Evolutionary conservation across 495 filamentous ascomycete species (phyloP), one percentile per base, ranked within the genome.

Genomic region (Baudoinia panamericana): DNA sequence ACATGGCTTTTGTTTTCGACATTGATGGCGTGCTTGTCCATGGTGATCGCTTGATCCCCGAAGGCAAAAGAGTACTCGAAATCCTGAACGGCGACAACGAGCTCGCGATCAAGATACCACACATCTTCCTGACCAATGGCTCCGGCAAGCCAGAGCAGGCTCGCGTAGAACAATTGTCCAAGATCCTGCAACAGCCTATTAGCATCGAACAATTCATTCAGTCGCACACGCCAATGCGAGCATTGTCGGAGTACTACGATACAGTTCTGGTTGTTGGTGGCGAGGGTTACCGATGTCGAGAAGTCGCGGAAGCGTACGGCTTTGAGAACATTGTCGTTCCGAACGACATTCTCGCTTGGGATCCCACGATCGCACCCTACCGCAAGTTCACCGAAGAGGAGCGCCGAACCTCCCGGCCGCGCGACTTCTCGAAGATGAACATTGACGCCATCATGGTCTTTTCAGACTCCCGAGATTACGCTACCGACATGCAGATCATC

Each of bases 381-480:
- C 65, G 70, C 19, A 53, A 56, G 25, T 72, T 73, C 33, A 75
- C 73, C 53, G 73, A 72, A 10, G 63, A 66, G 12, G 72, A 75
- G 53, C 66, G 70, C 11, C 68, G 66, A 6, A 68, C 69, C 8
- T 72, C 73, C 2, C 63, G 66, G 7, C 75, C 75, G 9, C 66
- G 72, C 7, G 75, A 80, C 58, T 80, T 80, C 60, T 60, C 54
- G 38, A 67, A 73, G 64, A 59, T 66, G 56, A 80, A 85, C 59
- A 85, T 87, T 55, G 77, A 87, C 20, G 81, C 81, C 44, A 81
- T 87, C 59, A 67, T 87, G 47, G 78, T 85, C 48, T 86, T 87
- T 62, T 79, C 76, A 41, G 82, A 87, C 63, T 80, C 78, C 13
- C 73, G 80, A 44, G 83, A 90, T 63, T 87, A 85, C 63, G 78